Base-by-base conservation (phyloP, 2,329 filamentous ascomycete genomes). In the Amesomyces nigricolor region DNA sequence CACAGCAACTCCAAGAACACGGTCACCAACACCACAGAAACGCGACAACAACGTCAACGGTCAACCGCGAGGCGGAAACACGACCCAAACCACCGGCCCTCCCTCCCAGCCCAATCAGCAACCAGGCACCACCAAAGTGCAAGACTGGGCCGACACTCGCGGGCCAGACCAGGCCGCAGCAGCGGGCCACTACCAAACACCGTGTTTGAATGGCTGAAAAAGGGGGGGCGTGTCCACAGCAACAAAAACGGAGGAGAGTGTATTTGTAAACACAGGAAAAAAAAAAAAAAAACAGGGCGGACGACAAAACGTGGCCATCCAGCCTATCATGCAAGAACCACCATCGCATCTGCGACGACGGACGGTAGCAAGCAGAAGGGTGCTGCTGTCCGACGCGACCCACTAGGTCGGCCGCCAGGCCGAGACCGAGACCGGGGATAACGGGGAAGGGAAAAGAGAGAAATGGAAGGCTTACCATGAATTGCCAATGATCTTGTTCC, bases 401-500 rank as follows among this genome's bases (percentile, higher is more conserved):
- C 22, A 26, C 22, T 26, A 26, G 22, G 22, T 26, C 22, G 22
- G 22, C 22, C 22, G 22, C 22, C 37, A 44, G n/a, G 17, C 26
- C 22, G 17, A 44, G 7, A 22, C n/a, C n/a, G 8, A 32, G 32
- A 40, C n/a, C 14, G 29, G 22, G 30, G 44, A 16, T 13, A 19
- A 9, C 16, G 35, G 3, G 22, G 6, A 16, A 17, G 44, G 43
- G 5, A 10, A 46, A 37, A 11, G 32, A 9, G 22, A 42, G 17
- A 26, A 30, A 38, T 38, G 46, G 7, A 43, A 16, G 46, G 9
- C 16, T 72, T 85, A 96, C 92, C 94, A 99, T 65, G 89, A 88
- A 75, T 97, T 96, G 60, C 94, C 94, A 61, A 97, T 77, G 53
- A 85, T 91, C 77, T 95, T 96, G 72, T 86, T 88, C 49, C 92